A percentile compares a stretch with the other conserved stretches of the same genome.
These are phyloP conservation scores for Apostasia ramifera DNA, from an alignment of 106 monocot genomes.

Conservation along the genomic window DNA sequence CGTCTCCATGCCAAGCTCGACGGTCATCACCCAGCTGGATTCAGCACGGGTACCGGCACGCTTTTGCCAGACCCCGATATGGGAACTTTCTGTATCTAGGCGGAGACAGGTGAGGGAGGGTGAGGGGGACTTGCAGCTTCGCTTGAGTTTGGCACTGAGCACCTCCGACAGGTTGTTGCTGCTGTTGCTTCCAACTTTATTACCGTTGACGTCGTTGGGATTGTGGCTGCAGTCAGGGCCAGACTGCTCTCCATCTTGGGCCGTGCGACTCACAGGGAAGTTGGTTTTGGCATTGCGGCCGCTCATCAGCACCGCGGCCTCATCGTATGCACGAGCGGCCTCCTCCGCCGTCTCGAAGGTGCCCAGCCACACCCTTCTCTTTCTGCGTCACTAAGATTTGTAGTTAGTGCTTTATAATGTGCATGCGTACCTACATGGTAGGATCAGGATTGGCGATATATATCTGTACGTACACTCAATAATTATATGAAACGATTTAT, in stretches of 20 bases:
- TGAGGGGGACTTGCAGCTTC: slow-evolving; percentile 76
- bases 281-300: slow-evolving; percentile 97
- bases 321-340: slow-evolving; percentile 92
- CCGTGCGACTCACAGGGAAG: slow-evolving; percentile 44
- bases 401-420: neutral
- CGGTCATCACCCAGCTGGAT: slow-evolving; percentile 93
- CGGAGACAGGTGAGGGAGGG: slow-evolving; percentile 95
- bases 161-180: slow-evolving; percentile 40
- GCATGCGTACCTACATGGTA: no score
- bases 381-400: slow-evolving; percentile 14
- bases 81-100: slow-evolving; percentile 83
- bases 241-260: neutral
- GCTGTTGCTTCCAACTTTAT: slow-evolving; percentile 2
- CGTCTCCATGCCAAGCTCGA: slow-evolving; percentile 44
- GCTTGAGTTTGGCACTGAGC: slow-evolving; percentile 77
- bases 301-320: slow-evolving; percentile 78
- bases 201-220: slow-evolving; percentile 15
- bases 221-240: neutral
- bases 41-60: slow-evolving; percentile 72
- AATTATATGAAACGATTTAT: neutral
- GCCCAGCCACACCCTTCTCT: slow-evolving; percentile 92
- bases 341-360: slow-evolving; percentile 93
- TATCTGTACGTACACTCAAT: no score
- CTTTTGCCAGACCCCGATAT: slow-evolving; percentile 99
- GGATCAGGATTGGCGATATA: no score